These are phyloP conservation scores for Colletotrichum tofieldiae DNA, from an alignment of 2,329 filamentous ascomycete species.

Conservation along the genomic window DNA sequence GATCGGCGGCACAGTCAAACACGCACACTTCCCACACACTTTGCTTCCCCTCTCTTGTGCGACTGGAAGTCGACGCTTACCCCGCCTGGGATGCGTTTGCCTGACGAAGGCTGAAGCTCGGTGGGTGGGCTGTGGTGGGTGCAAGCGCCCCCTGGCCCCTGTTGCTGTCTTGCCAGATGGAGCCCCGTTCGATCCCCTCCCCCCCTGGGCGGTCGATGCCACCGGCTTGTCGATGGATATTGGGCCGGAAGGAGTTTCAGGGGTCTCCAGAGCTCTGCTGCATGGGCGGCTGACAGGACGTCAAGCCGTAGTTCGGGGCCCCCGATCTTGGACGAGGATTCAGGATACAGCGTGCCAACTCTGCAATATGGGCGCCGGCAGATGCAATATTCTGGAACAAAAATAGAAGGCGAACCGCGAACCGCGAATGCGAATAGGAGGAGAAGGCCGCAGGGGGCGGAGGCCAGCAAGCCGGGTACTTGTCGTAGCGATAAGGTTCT, in stretches of 20 bases:
- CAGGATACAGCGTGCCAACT: slow-evolving; percentile 10
- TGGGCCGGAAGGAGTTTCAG: slow-evolving; percentile 20
- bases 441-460: background rate
- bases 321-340: slow-evolving; percentile 25
- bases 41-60: slow-evolving; percentile 38
- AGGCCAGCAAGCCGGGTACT: slow-evolving; percentile 4
- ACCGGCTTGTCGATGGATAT: slow-evolving; percentile 24
- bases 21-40: background rate
- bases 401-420: slow-evolving; percentile 34
- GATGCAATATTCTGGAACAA: slow-evolving; percentile 31
- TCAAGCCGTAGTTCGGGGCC: slow-evolving; percentile 22
- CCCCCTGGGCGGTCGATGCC: slow-evolving; percentile 15
- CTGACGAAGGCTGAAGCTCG: background rate
- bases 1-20: slow-evolving; percentile 28
- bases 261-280: slow-evolving; percentile 14
- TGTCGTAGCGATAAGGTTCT: slow-evolving; percentile 36
- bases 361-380: slow-evolving; percentile 13
- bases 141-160: slow-evolving; percentile 19
- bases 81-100: slow-evolving; percentile 33
- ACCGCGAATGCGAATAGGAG: slow-evolving; percentile 1
- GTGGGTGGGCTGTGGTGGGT: background rate
- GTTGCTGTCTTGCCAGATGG: slow-evolving; percentile 23
- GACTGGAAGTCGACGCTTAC: slow-evolving; percentile 20
- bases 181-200: slow-evolving; percentile 1
- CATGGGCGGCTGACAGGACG: slow-evolving; percentile 5